These are phyloP conservation scores for Backusella tarrabulga DNA, from an alignment of 192 early-diverging fungal genomes.

Conservation along the genomic window DNA sequence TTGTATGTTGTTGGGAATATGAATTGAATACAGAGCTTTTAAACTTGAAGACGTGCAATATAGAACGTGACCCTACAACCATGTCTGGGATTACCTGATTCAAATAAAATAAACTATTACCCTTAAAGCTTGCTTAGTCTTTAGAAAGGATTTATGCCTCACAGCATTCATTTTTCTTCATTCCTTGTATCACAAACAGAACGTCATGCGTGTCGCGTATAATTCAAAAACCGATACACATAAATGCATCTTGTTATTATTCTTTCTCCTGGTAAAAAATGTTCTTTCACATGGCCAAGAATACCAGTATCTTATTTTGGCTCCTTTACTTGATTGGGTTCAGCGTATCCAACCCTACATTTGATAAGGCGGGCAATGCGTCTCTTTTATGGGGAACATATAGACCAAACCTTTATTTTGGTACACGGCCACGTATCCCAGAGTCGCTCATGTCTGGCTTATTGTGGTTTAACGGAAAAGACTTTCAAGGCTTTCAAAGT, in stretches of 20 bases:
- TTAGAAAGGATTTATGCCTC: no score
- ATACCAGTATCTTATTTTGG: background rate
- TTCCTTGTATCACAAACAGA: background rate
- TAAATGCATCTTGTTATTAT: background rate
- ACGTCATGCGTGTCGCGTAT: background rate
- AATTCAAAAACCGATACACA: background rate
- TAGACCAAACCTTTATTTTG: conserved; percentile 93
- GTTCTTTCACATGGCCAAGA: background rate
- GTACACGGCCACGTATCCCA: conserved; percentile 72
- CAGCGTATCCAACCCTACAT: background rate
- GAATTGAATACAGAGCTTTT: no score
- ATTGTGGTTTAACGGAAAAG: conserved; percentile 85
- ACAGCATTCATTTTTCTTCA: no score
- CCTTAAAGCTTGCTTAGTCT: no score
- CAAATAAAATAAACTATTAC: no score
- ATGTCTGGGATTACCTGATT: no score
- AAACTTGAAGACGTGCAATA: no score
- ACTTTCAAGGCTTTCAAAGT: conserved; percentile 55
- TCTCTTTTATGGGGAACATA: conserved; percentile 88
- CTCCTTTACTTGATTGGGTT: background rate
- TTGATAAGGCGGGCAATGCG: conserved; percentile 5
- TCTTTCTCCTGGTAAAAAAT: background rate
- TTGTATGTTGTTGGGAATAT: no score
- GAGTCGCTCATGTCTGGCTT: conserved; percentile 84
- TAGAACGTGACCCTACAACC: no score